A percentile compares a stretch with the other conserved stretches of the same genome.
Conservation (phyloP, 2,329 filamentous ascomycete genomes). For the Zasmidium cellare region DNA sequence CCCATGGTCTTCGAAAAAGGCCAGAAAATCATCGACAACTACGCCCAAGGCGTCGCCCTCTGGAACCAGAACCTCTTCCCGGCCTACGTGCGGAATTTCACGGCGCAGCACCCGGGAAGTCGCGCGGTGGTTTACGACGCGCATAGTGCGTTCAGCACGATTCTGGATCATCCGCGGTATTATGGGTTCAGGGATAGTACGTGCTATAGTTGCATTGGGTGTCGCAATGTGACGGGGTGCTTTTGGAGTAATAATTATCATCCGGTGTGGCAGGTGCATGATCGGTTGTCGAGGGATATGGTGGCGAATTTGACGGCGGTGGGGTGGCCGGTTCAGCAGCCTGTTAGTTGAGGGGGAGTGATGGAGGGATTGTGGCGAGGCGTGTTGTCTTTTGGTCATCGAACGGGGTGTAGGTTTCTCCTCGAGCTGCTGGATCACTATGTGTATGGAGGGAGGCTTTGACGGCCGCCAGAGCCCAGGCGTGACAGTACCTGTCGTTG, state of each 20-base stretch:
- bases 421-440: too few relatives aligned
- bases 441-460: too few relatives aligned
- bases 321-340: background rate
- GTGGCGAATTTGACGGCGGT: conserved; percentile 4
- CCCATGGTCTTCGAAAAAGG: conserved; percentile 4
- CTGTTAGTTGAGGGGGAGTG: too few relatives aligned
- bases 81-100: background rate
- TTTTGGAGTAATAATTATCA: conserved; percentile 5
- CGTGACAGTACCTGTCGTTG: too few relatives aligned
- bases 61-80: background rate
- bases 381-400: too few relatives aligned
- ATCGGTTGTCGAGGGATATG: conserved; percentile 3
- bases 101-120: background rate
- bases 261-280: conserved; percentile 6
- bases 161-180: background rate
- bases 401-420: too few relatives aligned
- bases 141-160: background rate
- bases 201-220: conserved; percentile 3
- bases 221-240: conserved; percentile 3
- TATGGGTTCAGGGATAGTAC: conserved; percentile 2
- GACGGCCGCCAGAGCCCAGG: too few relatives aligned
- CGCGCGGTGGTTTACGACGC: background rate
- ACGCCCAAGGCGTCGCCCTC: conserved; percentile 1
- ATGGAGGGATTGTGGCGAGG: too few relatives aligned
- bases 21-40: conserved; percentile 3